Percentiles rank a stretch among this genome's conserved stretches.
These are phyloP conservation scores for Dalbergia cochinchinensis DNA, from an alignment of 306 rosid species.

Conservation along the genomic window DNA sequence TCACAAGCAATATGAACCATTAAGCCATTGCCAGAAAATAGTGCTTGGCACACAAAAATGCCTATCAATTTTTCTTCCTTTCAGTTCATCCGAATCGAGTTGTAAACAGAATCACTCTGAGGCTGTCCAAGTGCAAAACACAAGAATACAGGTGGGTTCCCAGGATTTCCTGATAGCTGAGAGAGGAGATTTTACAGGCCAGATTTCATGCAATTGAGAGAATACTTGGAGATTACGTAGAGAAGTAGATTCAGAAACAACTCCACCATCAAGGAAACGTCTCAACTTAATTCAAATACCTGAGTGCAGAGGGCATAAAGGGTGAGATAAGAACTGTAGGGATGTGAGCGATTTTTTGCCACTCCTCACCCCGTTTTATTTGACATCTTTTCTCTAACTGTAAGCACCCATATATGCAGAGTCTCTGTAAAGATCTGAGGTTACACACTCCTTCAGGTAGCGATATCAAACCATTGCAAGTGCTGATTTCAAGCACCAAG, in stretches of 20 bases:
- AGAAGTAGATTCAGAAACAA: not conserved
- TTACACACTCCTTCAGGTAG: conserved; percentile 30
- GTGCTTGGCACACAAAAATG: not conserved
- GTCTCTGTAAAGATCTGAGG: not conserved
- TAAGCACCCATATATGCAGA: conserved; percentile 7
- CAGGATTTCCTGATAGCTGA: not conserved
- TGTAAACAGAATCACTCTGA: not conserved
- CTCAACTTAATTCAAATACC: conserved; percentile 17
- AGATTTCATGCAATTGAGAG: not conserved
- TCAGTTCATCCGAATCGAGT: not conserved
- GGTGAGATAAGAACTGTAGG: conserved; percentile 16
- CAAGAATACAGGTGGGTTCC: not conserved
- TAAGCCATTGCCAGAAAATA: not conserved
- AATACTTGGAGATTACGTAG: not conserved
- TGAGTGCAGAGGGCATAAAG: not conserved
- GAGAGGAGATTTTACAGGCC: conserved; percentile 4
- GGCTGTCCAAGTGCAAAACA: conserved; percentile 1
- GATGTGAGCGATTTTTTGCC: conserved; percentile 32
- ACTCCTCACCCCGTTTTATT: conserved; percentile 15
- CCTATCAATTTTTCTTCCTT: not conserved
- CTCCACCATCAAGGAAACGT: conserved; percentile 8
- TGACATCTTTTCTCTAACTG: conserved; percentile 8
- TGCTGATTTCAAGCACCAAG: not conserved
- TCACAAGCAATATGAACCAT: not conserved
- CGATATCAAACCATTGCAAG: conserved; percentile 25